phyloP scores from a whole-genome alignment of 805 yeast genomes.

The Wickerhamiella musiphila region DNA sequence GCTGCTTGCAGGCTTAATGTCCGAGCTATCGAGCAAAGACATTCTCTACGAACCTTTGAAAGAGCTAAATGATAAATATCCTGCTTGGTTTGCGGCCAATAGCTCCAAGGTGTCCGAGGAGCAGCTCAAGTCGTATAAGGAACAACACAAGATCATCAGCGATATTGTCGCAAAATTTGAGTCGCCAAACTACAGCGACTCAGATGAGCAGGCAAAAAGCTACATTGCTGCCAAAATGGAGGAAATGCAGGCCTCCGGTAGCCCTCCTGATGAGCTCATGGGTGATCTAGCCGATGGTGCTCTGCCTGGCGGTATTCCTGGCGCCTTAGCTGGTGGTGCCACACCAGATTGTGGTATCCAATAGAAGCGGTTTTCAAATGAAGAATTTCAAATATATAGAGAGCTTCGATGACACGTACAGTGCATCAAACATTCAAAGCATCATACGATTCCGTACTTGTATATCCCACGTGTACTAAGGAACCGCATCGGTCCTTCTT shows the following conservation, averaged over 20 bases:
- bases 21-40: constrained; percentile 68
- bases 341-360: not conserved
- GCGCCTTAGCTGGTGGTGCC: not conserved
- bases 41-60: constrained; percentile 78
- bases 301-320: constrained; percentile 20
- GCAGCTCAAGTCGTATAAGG: constrained; percentile 35
- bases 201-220: constrained; percentile 26
- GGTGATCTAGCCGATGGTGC: constrained; percentile 35
- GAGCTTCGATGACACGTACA: no score
- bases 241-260: constrained; percentile 46
- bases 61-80: constrained; percentile 58
- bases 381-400: no score
- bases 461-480: no score
- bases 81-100: constrained; percentile 47
- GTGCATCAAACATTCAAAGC: no score
- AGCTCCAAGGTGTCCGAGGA: constrained; percentile 25
- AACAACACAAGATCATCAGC: constrained; percentile 44
- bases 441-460: no score
- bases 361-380: no score
- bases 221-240: constrained; percentile 44
- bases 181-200: constrained; percentile 40
- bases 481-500: no score
- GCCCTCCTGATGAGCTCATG: constrained; percentile 63
- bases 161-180: constrained; percentile 55
- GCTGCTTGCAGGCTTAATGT: constrained; percentile 54